Conservation (phyloP, 257 asterid species). For the Nicotiana otophora region DNA sequence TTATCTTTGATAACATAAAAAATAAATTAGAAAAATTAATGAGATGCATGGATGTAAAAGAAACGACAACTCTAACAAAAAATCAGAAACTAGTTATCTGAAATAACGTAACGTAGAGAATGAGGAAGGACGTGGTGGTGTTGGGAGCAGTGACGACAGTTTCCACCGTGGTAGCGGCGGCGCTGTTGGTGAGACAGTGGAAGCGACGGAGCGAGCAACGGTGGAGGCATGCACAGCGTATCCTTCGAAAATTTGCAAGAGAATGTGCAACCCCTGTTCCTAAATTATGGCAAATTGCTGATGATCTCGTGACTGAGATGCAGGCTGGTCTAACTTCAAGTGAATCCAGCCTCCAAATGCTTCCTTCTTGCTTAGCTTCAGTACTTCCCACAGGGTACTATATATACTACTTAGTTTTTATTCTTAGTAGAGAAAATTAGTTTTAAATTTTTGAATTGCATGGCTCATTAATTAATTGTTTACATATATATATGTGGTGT, state of each 20-base stretch:
- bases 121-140: constrained; percentile 48
- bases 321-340: constrained; percentile 31
- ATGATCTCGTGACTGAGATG: constrained; percentile 53
- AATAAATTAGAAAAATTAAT: neutral
- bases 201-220: constrained; percentile 40
- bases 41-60: neutral
- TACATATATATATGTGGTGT: neutral
- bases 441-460: too few relatives aligned
- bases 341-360: constrained; percentile 32
- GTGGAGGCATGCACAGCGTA: constrained; percentile 42
- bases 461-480: neutral
- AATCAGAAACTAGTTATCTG: neutral
- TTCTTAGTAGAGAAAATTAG: too few relatives aligned
- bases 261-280: constrained; percentile 58
- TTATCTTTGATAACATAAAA: neutral
- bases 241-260: constrained; percentile 56
- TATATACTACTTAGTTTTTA: too few relatives aligned
- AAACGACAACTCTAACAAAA: neutral
- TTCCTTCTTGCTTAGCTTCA: constrained; percentile 29
- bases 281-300: constrained; percentile 49
- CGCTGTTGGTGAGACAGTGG: constrained; percentile 35
- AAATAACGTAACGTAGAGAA: neutral
- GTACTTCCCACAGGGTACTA: too few relatives aligned
- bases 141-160: constrained; percentile 36
- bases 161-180: constrained; percentile 35